Conservation (phyloP, 2,329 filamentous ascomycete genomes). For the Davidsoniella eucalypti region DNA sequence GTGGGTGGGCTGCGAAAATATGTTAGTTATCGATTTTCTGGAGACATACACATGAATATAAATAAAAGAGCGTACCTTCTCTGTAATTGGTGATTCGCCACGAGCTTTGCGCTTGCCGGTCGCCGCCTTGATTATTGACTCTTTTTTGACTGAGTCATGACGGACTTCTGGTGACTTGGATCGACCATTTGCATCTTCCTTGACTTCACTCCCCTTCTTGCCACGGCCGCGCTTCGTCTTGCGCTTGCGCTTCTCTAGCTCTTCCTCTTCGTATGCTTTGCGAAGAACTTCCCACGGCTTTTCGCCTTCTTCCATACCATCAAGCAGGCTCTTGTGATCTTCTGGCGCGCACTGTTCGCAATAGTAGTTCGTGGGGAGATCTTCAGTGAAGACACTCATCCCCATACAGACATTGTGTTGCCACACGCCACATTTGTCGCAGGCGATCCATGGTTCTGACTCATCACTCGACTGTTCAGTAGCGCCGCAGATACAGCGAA, state of each 20-base stretch:
- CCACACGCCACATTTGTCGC: conserved; percentile 84
- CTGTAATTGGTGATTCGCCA: conserved; percentile 38
- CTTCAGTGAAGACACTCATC: conserved; percentile 59
- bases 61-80: conserved; percentile 27
- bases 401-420: conserved; percentile 96
- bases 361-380: conserved; percentile 71
- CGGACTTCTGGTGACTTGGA: conserved; percentile 13
- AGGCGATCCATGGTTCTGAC: conserved; percentile 86
- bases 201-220: conserved; percentile 49
- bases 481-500: conserved; percentile 85
- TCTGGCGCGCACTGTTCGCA: conserved; percentile 81
- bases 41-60: neutral
- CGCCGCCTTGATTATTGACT: conserved; percentile 23
- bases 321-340: conserved; percentile 65
- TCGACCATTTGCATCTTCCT: conserved; percentile 23
- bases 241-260: conserved; percentile 38
- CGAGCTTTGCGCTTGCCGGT: conserved; percentile 40
- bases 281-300: conserved; percentile 68
- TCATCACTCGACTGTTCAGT: conserved; percentile 73
- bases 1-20: conserved; percentile 21
- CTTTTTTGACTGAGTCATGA: conserved; percentile 31
- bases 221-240: conserved; percentile 44
- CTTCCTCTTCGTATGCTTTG: conserved; percentile 44
- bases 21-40: neutral
- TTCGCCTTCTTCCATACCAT: conserved; percentile 63